A percentile compares a stretch with the other conserved stretches of the same genome.
Conservation (phyloP, 352 stramenopile species). For the Globisporangium sylvaticum region DNA sequence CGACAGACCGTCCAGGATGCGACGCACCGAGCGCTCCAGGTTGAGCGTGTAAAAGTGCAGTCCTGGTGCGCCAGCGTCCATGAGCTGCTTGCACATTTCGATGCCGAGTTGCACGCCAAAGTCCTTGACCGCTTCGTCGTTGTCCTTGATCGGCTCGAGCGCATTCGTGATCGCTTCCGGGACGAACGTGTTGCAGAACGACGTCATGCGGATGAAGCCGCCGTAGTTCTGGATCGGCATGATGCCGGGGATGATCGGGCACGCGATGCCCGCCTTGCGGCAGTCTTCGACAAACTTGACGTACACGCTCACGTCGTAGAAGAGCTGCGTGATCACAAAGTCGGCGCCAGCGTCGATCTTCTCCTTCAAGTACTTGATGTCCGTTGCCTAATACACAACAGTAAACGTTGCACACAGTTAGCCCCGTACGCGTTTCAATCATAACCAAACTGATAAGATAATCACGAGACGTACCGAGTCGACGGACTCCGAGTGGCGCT, state of each 20-base stretch:
- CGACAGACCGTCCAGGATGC: slow-evolving; percentile 84
- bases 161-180: slow-evolving; percentile 76
- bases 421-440: neutral
- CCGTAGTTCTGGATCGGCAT: slow-evolving; percentile 99
- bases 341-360: slow-evolving; percentile 97
- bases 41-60: slow-evolving; percentile 96
- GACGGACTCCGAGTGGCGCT: slow-evolving; percentile 93
- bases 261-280: slow-evolving; percentile 87
- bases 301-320: slow-evolving; percentile 97
- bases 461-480: slow-evolving; percentile 19
- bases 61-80: slow-evolving; percentile 83
- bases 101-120: slow-evolving; percentile 95
- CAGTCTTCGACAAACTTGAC: slow-evolving; percentile 92
- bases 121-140: slow-evolving; percentile 94
- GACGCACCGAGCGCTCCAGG: slow-evolving; percentile 86
- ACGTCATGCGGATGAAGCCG: slow-evolving; percentile 98
- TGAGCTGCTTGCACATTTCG: slow-evolving; percentile 92
- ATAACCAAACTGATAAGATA: neutral
- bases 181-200: slow-evolving; percentile 95
- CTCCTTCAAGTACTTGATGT: slow-evolving; percentile 97
- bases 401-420: neutral
- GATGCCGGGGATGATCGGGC: slow-evolving; percentile 96
- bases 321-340: slow-evolving; percentile 99
- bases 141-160: slow-evolving; percentile 93
- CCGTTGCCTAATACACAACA: slow-evolving; percentile 48